These are phyloP conservation scores for Rhodotorula sphaerocarpa DNA, from an alignment of 768 basidiomycete genomes.

Conservation along the genomic window DNA sequence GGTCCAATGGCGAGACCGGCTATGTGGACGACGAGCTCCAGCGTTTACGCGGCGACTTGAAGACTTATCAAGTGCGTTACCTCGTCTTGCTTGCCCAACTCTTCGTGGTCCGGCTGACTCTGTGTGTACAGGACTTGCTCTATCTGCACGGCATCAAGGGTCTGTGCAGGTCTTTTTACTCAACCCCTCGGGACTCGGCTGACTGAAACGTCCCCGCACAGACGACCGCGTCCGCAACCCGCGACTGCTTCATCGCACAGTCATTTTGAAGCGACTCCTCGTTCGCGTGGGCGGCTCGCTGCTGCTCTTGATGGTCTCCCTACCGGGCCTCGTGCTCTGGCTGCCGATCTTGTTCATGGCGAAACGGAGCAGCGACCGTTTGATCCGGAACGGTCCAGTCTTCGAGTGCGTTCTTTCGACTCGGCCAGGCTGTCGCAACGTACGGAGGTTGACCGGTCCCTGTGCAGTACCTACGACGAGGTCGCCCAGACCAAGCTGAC, in stretches of 20 bases:
- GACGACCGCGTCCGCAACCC: conserved; percentile 74
- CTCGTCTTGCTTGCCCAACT: not conserved
- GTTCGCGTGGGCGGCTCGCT: conserved; percentile 60
- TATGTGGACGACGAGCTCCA: conserved; percentile 36
- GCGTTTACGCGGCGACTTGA: conserved; percentile 51
- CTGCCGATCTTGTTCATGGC: conserved; percentile 66
- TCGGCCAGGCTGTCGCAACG: not conserved
- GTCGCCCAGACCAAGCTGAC: conserved; percentile 43
- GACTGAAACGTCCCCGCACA: not conserved
- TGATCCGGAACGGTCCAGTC: conserved; percentile 54
- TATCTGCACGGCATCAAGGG: conserved; percentile 58
- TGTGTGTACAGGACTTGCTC: conserved; percentile 58
- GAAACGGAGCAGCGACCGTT: conserved; percentile 60
- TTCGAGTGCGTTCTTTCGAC: conserved; percentile 25
- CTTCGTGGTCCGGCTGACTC: not conserved
- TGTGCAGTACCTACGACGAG: conserved; percentile 34
- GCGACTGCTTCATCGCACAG: conserved; percentile 47
- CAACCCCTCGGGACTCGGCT: not conserved
- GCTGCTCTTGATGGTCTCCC: conserved; percentile 57
- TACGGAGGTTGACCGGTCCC: accelerated
- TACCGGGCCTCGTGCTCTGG: conserved; percentile 77
- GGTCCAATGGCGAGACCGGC: not conserved
- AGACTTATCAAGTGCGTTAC: conserved; percentile 36
- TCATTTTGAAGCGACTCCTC: conserved; percentile 57
- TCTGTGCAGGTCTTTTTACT: not conserved